Base-by-base conservation (phyloP, 768 basidiomycete species). In the Tulasnella calospora region DNA sequence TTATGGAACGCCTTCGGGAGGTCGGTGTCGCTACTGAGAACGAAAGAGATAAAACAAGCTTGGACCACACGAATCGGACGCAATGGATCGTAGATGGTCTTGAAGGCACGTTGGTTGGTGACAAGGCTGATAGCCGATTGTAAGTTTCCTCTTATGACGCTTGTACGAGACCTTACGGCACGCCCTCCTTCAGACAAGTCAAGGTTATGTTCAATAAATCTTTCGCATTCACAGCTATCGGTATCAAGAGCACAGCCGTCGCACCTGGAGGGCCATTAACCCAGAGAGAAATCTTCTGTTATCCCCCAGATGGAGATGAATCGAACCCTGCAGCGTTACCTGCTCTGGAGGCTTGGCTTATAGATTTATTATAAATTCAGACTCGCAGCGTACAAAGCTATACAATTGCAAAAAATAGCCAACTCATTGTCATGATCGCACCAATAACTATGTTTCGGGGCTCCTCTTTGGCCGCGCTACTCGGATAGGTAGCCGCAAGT, bases 1-100 rank as follows among this genome's bases (percentile, higher is more conserved):
- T 95, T 17, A 86, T 95, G 38, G 85, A 88, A 44, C 85, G 90
- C 15, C 41, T 79, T 19, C 72, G 61, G 27, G 79, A 79, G n/a
- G 79, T 78, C 30, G 74, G 74, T 13, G 57, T 35, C 13, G 74
- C 27, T 9, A 30, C 74, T 36, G 74, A 76, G 55, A 36, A 72
- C n/a, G 36, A 40, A 72, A n/a, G 30, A 10, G 27, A 27, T 36
- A 33, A 40, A 12, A 35, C 3, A 72, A 46, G 71, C 44, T 36
- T n/a, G 35, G 71, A 72, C n/a, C 71, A 61, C 7, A 61, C 13
- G 57, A 44, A 35, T 44, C 71, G 51, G 40, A 78, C 76, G 30
- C 69, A 55, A 23, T 78, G 76, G 76, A 27, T 78, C 27, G 76
- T 78, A n/a, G 76, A 78, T 78, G 76, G 76, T 23, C 69, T 78